Evolutionary conservation across 495 filamentous ascomycete genomes (phyloP), one percentile per base, ranked within the genome.

Genomic region (Xylaria intraflava): DNA sequence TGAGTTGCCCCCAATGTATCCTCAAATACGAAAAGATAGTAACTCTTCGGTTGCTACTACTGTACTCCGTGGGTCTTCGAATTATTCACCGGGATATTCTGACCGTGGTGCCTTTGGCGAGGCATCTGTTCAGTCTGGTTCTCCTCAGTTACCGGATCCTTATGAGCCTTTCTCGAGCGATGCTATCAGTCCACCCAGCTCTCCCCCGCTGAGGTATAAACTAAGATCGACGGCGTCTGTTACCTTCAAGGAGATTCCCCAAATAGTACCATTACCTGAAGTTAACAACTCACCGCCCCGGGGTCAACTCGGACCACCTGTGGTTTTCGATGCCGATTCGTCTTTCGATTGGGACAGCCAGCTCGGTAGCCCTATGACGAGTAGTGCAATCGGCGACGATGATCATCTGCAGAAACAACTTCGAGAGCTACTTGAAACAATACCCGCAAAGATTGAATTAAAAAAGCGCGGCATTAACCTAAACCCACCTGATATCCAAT

Each of bases 341-440:
- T 60, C 63, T 19, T 69, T 66, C 38, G 75, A 76, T 16, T 62
- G 56, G 19, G 64, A 64, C 6, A 64, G 64, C 7, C 56, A 58
- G 1, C 29, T 65, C 3, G 60, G 59, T 19, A 75, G 61, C 64
- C 65, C 68, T 29, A 55, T 69, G 58, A 65, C 54, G 42, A 38
- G 54, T 4, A 66, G 64, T 51, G 51, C 58, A 38, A 24, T 51
- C 11, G 61, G 58, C 65, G 56, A 65, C 8, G 82, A 86, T 35
- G 84, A 87, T 52, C 81, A 86, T 33, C 76, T 98, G 3, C 89
- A 95, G 60, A 82, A 87, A 47, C 89, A 91, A 56, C 90, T 98
- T 42, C 87, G 80, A 65, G 83, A 86, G 17, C 87, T 98, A 43
- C 77, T 98, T 8, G 82, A 84, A 41, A 83, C 78, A 9, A 83